These are phyloP conservation scores for Chalaropsis thielavioides DNA, from an alignment of 2,329 filamentous ascomycete genomes.

Conservation along the genomic window DNA sequence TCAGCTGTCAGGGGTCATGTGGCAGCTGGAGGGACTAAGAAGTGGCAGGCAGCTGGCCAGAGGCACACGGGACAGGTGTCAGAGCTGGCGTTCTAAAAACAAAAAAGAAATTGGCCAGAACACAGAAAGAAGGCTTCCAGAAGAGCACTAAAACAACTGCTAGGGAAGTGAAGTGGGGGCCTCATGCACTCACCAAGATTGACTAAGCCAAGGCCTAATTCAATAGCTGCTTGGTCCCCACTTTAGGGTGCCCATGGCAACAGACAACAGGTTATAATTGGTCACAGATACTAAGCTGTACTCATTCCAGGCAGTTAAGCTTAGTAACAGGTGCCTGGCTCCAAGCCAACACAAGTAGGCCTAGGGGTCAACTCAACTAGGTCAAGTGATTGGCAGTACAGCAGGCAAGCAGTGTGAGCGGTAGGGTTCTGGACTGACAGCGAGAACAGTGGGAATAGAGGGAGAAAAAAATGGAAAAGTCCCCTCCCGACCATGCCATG, in stretches of 20 bases:
- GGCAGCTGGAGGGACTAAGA: neutral
- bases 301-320: neutral
- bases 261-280: neutral
- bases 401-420: too few relatives aligned
- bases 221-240: too few relatives aligned
- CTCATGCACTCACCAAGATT: neutral
- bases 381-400: too few relatives aligned
- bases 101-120: too few relatives aligned
- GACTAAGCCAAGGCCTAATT: too few relatives aligned
- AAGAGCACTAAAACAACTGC: neutral
- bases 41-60: neutral
- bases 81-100: neutral
- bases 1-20: neutral
- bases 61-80: neutral
- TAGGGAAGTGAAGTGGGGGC: neutral
- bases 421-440: too few relatives aligned
- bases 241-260: neutral
- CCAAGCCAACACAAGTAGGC: too few relatives aligned
- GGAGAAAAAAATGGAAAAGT: too few relatives aligned
- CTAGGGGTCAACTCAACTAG: neutral
- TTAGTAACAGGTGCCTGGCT: neutral
- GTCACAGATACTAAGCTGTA: neutral
- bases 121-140: slow-evolving; percentile 1
- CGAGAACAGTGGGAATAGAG: too few relatives aligned
- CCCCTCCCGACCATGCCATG: too few relatives aligned